A percentile compares a stretch with the other conserved stretches of the same genome.
Conservation (phyloP, 192 early-diverging fungal species). For the Gigaspora rosea region DNA sequence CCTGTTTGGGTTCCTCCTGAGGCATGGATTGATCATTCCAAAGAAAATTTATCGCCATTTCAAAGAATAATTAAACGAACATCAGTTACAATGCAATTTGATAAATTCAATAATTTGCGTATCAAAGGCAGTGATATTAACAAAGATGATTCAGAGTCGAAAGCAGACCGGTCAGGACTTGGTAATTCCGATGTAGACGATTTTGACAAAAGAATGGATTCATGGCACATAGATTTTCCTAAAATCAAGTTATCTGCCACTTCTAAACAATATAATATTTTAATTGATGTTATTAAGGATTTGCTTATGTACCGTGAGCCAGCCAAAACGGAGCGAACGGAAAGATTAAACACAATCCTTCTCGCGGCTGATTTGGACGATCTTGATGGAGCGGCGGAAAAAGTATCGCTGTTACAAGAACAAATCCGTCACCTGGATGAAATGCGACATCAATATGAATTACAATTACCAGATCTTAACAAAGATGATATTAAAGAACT, state of each 20-base stretch:
- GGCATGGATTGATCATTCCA: conserved; percentile 54
- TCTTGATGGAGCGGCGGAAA: conserved; percentile 56
- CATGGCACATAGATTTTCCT: conserved; percentile 71
- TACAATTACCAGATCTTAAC: conserved; percentile 27
- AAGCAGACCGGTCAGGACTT: not conserved
- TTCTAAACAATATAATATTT: conserved; percentile 71
- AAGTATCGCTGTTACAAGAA: conserved; percentile 61
- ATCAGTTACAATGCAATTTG: conserved; percentile 57
- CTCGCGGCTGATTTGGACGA: conserved; percentile 80
- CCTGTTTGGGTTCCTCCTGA: conserved; percentile 73
- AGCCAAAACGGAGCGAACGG: conserved; percentile 67
- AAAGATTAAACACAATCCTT: conserved; percentile 73
- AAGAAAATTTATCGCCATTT: conserved; percentile 49
- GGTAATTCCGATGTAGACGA: conserved; percentile 31
- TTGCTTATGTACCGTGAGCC: conserved; percentile 86
- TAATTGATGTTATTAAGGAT: conserved; percentile 75
- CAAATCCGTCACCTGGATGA: conserved; percentile 53
- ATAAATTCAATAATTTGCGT: conserved; percentile 71
- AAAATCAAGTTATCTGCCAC: conserved; percentile 72
- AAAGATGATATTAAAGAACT: conserved; percentile 39
- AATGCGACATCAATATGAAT: conserved; percentile 37
- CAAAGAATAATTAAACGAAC: conserved; percentile 62
- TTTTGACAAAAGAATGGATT: conserved; percentile 64
- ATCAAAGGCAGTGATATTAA: conserved; percentile 48
- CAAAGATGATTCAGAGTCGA: conserved; percentile 13